phyloP scores from a whole-genome alignment of 1,284 basidiomycete species.

The Wolfiporia cocos region DNA sequence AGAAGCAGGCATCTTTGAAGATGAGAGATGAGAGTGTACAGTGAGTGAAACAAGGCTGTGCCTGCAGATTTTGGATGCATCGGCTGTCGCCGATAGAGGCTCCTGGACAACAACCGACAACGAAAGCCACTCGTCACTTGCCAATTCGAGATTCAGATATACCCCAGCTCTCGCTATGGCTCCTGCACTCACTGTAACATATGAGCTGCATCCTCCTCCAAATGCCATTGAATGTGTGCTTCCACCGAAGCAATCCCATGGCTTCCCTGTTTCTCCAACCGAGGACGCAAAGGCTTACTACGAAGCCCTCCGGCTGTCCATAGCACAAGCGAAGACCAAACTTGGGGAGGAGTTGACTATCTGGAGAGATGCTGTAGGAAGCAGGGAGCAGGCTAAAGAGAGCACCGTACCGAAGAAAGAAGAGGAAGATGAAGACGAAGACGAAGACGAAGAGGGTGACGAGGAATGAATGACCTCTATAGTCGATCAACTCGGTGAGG shows the following conservation, averaged over 20 bases:
- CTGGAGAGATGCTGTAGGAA: constrained; percentile 67
- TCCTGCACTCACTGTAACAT: constrained; percentile 39
- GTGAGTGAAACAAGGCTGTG: background rate
- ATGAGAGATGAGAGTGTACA: constrained; percentile 4
- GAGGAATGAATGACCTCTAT: background rate
- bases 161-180: too few relatives aligned
- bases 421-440: constrained; percentile 32
- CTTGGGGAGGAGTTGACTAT: constrained; percentile 59
- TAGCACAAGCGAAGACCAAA: constrained; percentile 42
- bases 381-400: constrained; percentile 43
- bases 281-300: constrained; percentile 42
- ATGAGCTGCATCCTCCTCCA: constrained; percentile 43
- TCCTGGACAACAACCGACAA: constrained; percentile 13
- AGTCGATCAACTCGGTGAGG: constrained; percentile 5
- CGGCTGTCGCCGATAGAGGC: constrained; percentile 19
- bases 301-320: constrained; percentile 37
- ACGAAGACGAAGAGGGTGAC: constrained; percentile 26
- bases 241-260: constrained; percentile 26
- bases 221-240: constrained; percentile 21
- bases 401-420: constrained; percentile 31
- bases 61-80: background rate
- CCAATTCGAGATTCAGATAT: constrained; percentile 2
- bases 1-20: constrained; percentile 29
- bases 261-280: constrained; percentile 27
- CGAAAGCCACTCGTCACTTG: constrained; percentile 3